phyloP scores from a whole-genome alignment of 2,329 filamentous ascomycete genomes.

The Xylaria digitata region DNA sequence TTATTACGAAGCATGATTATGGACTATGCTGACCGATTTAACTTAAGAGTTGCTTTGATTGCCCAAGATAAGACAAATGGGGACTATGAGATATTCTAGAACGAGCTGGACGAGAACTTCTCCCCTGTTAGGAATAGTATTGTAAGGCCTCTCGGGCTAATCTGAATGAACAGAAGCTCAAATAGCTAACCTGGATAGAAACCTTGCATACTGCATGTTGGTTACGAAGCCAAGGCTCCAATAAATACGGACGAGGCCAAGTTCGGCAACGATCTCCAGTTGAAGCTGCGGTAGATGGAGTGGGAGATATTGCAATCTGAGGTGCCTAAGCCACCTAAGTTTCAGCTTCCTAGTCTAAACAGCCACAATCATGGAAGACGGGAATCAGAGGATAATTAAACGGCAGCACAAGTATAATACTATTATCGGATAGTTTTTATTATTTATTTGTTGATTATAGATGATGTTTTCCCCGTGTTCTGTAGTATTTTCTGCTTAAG shows the following conservation, averaged over 20 bases:
- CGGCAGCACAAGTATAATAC: no score
- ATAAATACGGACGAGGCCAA: background rate
- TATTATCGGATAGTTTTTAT: no score
- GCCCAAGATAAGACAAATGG: constrained; percentile 9
- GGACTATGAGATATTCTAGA: constrained; percentile 9
- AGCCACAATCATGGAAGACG: no score
- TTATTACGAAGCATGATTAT: constrained; percentile 10
- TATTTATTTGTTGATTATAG: no score
- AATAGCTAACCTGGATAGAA: constrained; percentile 11
- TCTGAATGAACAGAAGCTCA: background rate
- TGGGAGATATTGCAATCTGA: constrained; percentile 1
- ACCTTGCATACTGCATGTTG: constrained; percentile 10
- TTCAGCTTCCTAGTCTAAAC: background rate
- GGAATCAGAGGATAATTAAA: no score
- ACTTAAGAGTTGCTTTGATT: constrained; percentile 7
- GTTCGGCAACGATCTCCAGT: constrained; percentile 1
- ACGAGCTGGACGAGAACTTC: constrained; percentile 11
- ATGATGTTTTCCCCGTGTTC: no score
- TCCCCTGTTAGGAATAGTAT: constrained; percentile 2
- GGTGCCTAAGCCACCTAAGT: constrained; percentile 1
- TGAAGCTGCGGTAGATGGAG: constrained; percentile 3
- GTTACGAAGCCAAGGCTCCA: background rate
- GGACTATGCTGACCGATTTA: constrained; percentile 7
- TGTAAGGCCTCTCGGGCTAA: constrained; percentile 4
- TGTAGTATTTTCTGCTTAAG: no score